Evolutionary conservation across 106 monocot species (phyloP).

Genomic region (Amphibolis antarctica): DNA sequence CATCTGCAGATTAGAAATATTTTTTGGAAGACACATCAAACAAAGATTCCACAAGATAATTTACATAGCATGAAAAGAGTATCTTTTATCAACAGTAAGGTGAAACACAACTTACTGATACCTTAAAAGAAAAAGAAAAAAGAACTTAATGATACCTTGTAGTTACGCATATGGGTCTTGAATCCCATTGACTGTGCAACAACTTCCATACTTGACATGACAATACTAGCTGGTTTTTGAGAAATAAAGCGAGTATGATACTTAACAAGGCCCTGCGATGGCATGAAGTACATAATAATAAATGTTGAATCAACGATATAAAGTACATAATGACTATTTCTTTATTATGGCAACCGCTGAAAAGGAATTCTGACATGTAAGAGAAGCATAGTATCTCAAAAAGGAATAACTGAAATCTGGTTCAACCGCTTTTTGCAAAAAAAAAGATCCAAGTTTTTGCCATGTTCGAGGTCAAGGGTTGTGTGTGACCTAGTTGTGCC

Average conservation of each 20-base stretch:
- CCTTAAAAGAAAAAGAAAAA: constrained; percentile 42
- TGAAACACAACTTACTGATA: constrained; percentile 9
- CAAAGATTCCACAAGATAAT: neutral
- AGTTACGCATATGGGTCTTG: constrained; percentile 95
- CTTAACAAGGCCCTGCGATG: constrained; percentile 52
- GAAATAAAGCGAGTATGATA: constrained; percentile 70
- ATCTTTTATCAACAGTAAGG: neutral
- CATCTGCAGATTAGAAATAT: constrained; percentile 41
- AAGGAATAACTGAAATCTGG: neutral
- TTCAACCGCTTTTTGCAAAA: too few species aligned
- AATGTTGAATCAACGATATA: too few species aligned
- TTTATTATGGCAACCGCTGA: neutral
- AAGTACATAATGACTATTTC: too few species aligned
- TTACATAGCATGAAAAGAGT: too few species aligned
- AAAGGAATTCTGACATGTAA: neutral
- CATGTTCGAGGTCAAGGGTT: too few species aligned
- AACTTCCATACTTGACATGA: constrained; percentile 84
- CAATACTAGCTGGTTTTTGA: constrained; percentile 64
- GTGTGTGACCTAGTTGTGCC: too few species aligned
- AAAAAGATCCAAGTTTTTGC: too few species aligned
- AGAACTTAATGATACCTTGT: constrained; percentile 39
- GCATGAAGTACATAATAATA: neutral
- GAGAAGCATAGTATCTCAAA: neutral
- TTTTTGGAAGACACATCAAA: neutral
- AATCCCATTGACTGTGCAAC: constrained; percentile 97